These are phyloP conservation scores for Colletotrichum paranaense DNA, from an alignment of 2,329 filamentous ascomycete genomes.

Conservation along the genomic window DNA sequence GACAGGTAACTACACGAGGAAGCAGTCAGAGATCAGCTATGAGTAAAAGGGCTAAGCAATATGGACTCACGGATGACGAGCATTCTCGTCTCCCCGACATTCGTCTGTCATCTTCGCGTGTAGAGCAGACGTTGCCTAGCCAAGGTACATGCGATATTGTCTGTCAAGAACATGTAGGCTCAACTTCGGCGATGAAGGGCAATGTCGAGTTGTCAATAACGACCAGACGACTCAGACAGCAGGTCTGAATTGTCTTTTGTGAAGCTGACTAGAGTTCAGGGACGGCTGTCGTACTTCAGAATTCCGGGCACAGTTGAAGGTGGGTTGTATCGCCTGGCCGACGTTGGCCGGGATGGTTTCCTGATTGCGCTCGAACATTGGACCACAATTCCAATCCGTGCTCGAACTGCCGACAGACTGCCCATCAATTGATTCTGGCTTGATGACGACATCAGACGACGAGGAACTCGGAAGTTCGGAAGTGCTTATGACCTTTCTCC, in stretches of 20 bases:
- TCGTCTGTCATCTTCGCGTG: not conserved
- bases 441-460: constrained; percentile 27
- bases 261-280: not conserved
- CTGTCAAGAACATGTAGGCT: not conserved
- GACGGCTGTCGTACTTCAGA: not conserved
- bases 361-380: not conserved
- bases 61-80: constrained; percentile 24
- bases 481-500: constrained; percentile 1
- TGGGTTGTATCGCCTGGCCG: not conserved
- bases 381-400: not conserved
- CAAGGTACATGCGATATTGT: not conserved
- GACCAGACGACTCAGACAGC: not conserved
- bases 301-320: not conserved
- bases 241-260: not conserved
- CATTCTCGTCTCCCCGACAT: not conserved
- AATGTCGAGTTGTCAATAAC: not conserved
- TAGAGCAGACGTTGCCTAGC: not conserved
- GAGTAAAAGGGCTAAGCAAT: not conserved
- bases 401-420: not conserved
- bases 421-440: not conserved
- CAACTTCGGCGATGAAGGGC: not conserved
- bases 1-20: constrained; percentile 59
- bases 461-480: constrained; percentile 15
- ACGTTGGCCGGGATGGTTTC: constrained; percentile 3
- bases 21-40: not conserved